A percentile compares a stretch with the other conserved stretches of the same genome.
Conservation (phyloP, 2,329 filamentous ascomycete genomes). For the Stagonosporopsis cucurbitacearum region DNA sequence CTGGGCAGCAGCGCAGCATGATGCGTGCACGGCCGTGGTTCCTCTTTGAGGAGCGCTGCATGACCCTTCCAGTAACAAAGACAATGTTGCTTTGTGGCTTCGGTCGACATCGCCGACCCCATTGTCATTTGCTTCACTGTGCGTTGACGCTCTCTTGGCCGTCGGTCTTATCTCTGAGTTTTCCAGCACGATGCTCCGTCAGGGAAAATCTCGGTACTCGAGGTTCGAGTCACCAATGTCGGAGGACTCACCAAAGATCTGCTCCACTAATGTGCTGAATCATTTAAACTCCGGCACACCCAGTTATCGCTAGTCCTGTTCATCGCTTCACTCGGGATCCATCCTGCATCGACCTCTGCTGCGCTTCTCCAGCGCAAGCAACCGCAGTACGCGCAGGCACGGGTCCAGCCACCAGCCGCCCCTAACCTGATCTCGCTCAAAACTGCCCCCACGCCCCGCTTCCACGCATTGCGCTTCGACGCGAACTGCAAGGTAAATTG, state of each 20-base stretch:
- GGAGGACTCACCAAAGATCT: conserved; percentile 23
- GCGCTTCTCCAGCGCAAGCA: conserved; percentile 26
- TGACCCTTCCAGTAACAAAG: conserved; percentile 22
- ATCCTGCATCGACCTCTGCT: conserved; percentile 12
- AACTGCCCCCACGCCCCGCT: conserved; percentile 36
- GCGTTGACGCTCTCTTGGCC: conserved; percentile 18
- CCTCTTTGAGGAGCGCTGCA: conserved; percentile 18
- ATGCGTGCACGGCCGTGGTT: conserved; percentile 23
- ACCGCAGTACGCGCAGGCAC: conserved; percentile 37
- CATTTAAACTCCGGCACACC: conserved; percentile 33
- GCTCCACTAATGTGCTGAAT: conserved; percentile 33
- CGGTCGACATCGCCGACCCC: conserved; percentile 14
- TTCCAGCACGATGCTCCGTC: conserved; percentile 23
- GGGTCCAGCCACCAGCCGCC: conserved; percentile 27
- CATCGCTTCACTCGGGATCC: conserved; percentile 6
- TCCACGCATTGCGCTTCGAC: conserved; percentile 33
- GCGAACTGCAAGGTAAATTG: conserved; percentile 32
- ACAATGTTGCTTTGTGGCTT: conserved; percentile 14
- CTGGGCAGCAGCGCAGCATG: conserved; percentile 3
- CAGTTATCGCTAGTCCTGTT: conserved; percentile 16
- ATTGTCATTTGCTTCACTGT: conserved; percentile 20
- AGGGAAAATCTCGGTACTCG: conserved; percentile 11
- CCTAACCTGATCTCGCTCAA: conserved; percentile 29
- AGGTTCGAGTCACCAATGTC: conserved; percentile 36
- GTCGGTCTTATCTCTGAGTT: conserved; percentile 23